These are phyloP conservation scores for Mimosa pudica DNA, from an alignment of 306 rosid genomes.

Conservation along the genomic window DNA sequence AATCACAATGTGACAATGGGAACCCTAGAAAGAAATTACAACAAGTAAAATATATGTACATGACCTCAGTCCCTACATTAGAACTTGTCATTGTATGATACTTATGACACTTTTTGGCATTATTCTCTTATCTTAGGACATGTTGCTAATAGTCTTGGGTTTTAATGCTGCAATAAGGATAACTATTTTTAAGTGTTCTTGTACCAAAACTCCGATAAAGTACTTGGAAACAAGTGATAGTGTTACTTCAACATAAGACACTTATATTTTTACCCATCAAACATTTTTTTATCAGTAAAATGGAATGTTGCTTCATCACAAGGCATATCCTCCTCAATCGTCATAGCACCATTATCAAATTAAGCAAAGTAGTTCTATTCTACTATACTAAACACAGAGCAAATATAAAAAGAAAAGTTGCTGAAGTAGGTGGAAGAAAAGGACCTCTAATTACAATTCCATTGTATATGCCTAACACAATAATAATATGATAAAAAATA, in stretches of 20 bases:
- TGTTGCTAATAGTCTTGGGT: no score
- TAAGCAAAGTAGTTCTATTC: conserved; percentile 12
- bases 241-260: neutral
- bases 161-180: no score
- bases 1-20: no score
- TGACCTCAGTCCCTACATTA: no score
- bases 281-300: neutral
- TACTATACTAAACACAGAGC: neutral
- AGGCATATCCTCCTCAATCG: neutral
- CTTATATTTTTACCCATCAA: neutral
- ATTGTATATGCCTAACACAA: neutral
- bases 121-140: no score
- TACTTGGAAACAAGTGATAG: neutral
- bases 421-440: conserved; percentile 26
- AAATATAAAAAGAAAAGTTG: neutral
- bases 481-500: neutral
- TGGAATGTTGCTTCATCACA: neutral
- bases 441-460: conserved; percentile 3
- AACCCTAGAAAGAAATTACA: no score
- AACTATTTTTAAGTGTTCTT: no score
- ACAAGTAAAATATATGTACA: no score
- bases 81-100: no score
- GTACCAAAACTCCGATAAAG: no score
- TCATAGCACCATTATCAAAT: neutral
- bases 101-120: no score